Base-by-base conservation (phyloP, 192 early-diverging fungal species). In the Spinellus fusiger region DNA sequence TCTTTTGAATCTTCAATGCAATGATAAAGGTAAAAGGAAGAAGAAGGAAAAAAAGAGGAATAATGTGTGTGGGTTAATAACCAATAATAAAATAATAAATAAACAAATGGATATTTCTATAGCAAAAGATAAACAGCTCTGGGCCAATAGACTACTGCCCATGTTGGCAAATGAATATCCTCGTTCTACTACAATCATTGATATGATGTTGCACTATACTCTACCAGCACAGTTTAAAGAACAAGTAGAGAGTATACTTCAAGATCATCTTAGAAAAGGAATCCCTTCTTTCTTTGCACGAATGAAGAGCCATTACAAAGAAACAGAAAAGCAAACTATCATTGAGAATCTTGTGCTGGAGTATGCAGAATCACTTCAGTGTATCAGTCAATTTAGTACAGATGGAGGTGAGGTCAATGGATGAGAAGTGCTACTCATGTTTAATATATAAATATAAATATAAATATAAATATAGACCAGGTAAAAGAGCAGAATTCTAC, bases 231-330 rank as follows among this genome's bases (percentile, higher is more conserved):
- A 68, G 28, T 89, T 89, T 68, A 68, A 56, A 28, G 68, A 56
- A 26, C 64, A 80, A 46, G 77, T 85, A 20, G 88, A 92, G 53
- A 66, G 60, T 22, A 88, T 90, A 56, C 71, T 90, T 25, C 80
- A 83, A 38, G 72, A 71, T 31, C 80, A 81, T 52, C 83, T 97
- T 66, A 81, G 86, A 57, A 94, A 94, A 75, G 92, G 93, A 33
- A 89, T 97, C 13, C 93, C 93, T 8, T 97, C 95, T 3, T 68
- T 94, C 40, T 95, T 97, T 66, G 83, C 85, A 37, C 86, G 82
- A 64, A 60, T 93, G 53, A 89, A 88, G 73, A 76, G 74, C 15
- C 73, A 93, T 12, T 91, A 90, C 56, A 54, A 51, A 18, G 60
- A 82, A 63, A 66, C 73, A 8, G 78, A 73, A 18, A 93, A 95